A percentile compares a stretch with the other conserved stretches of the same genome.
phyloP scores from a whole-genome alignment of 306 rosid genomes.

The Cucurbita argyrosperma region DNA sequence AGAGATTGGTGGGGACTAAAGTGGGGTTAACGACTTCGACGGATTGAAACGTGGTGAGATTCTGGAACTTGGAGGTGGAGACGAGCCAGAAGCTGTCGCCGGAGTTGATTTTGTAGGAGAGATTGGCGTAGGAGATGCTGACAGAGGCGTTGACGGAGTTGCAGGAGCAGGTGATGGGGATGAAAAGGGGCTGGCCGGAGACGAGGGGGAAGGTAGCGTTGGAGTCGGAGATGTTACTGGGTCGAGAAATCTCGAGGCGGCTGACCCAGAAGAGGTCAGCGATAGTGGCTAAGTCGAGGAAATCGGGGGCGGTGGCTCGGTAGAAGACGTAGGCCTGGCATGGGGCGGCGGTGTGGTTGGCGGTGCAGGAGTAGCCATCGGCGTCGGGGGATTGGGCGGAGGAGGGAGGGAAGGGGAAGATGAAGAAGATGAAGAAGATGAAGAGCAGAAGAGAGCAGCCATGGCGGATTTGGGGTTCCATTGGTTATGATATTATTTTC shows the following conservation, averaged over 20 bases:
- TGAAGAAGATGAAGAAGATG: not conserved
- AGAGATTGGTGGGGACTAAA: constrained; percentile 25
- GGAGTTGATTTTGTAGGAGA: constrained; percentile 31
- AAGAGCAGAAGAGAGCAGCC: not conserved
- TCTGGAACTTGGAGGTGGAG: constrained; percentile 28
- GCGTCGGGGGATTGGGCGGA: constrained; percentile 24
- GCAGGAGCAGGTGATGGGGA: constrained; percentile 71
- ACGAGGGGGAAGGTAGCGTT: constrained; percentile 30
- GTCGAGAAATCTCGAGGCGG: constrained; percentile 40
- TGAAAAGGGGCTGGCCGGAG: constrained; percentile 37
- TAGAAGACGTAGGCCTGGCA: constrained; percentile 62
- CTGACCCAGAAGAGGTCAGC: constrained; percentile 68
- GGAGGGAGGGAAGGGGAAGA: constrained; percentile 14
- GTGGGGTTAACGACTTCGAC: constrained; percentile 49
- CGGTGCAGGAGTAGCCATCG: constrained; percentile 44
- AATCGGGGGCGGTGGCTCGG: constrained; percentile 40
- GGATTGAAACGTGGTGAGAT: constrained; percentile 67
- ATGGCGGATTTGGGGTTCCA: not conserved
- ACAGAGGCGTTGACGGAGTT: constrained; percentile 23
- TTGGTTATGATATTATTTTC: not conserved
- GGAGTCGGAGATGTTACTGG: constrained; percentile 59
- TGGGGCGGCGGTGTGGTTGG: constrained; percentile 20
- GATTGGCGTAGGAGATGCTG: constrained; percentile 55
- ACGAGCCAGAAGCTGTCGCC: constrained; percentile 39
- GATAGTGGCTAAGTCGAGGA: constrained; percentile 55